These are phyloP conservation scores for Suhomyces atakaporum DNA, from an alignment of 1,139 yeast species.

Conservation along the genomic window DNA sequence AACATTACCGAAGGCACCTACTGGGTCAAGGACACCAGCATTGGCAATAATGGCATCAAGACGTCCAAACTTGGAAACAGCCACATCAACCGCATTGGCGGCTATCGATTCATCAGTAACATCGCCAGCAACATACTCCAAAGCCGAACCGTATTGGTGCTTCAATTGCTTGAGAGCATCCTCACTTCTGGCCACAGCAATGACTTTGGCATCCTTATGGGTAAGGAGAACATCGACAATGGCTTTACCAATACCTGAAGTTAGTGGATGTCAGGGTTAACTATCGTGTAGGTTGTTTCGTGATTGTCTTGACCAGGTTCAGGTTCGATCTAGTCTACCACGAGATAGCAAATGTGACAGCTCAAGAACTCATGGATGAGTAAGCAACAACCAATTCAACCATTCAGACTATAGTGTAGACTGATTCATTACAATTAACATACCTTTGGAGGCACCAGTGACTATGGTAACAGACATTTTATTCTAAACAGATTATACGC, in stretches of 20 bases:
- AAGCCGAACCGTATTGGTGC: constrained; percentile 46
- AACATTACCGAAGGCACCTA: constrained; percentile 54
- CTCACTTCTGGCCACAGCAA: constrained; percentile 73
- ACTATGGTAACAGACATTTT: constrained; percentile 44
- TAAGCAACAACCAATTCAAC: too few species aligned
- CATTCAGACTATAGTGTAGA: too few species aligned
- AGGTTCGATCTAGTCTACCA: too few species aligned
- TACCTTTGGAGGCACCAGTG: constrained; percentile 70
- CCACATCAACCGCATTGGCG: constrained; percentile 44
- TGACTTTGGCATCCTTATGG: constrained; percentile 37
- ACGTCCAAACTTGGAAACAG: constrained; percentile 56
- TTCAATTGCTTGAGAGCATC: constrained; percentile 47
- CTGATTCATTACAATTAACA: constrained; percentile 16
- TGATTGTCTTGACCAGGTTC: too few species aligned
- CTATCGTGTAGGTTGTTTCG: too few species aligned
- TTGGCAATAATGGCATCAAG: constrained; percentile 76
- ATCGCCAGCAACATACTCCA: constrained; percentile 68
- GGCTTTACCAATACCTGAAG: constrained; percentile 73
- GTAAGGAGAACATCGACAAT: constrained; percentile 57
- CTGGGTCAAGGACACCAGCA: constrained; percentile 89
- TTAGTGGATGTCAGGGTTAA: constrained; percentile 13
- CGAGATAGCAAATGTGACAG: too few species aligned
- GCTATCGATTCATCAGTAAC: constrained; percentile 48
- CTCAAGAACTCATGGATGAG: too few species aligned
- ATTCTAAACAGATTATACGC: constrained; percentile 3